Evolutionary conservation across 2,329 filamentous ascomycete species (phyloP).

Genomic region (Cladosporium sp.): DNA sequence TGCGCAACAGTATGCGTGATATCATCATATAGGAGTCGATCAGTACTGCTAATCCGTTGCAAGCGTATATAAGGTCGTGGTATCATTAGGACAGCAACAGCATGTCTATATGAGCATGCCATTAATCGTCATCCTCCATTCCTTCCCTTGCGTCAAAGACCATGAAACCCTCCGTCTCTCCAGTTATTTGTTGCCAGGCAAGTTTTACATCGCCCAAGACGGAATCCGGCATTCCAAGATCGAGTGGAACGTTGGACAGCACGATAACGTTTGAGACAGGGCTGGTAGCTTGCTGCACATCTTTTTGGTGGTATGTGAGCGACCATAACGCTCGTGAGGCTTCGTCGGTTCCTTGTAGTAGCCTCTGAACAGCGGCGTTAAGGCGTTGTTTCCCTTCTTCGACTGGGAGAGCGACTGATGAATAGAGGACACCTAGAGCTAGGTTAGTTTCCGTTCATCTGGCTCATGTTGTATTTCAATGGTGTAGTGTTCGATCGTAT

Average conservation of each 20-base stretch:
- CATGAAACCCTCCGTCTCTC: constrained; percentile 61
- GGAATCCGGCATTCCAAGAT: constrained; percentile 70
- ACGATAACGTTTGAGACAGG: constrained; percentile 33
- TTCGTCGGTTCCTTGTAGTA: constrained; percentile 39
- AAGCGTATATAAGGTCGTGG: neutral
- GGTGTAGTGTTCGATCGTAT: constrained; percentile 51
- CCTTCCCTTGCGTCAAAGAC: constrained; percentile 71
- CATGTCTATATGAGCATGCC: neutral
- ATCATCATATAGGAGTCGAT: neutral
- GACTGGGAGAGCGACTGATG: constrained; percentile 41
- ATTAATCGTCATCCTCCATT: constrained; percentile 53
- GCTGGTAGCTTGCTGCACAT: constrained; percentile 20
- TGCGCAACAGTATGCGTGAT: neutral
- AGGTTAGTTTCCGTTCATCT: constrained; percentile 27
- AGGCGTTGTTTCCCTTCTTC: constrained; percentile 34
- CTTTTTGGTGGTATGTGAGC: constrained; percentile 48
- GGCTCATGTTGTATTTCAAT: neutral
- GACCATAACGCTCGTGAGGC: constrained; percentile 45
- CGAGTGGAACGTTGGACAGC: constrained; percentile 53
- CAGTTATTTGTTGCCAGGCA: constrained; percentile 65
- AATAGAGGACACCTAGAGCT: constrained; percentile 55
- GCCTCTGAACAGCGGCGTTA: constrained; percentile 37
- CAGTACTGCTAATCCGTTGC: neutral
- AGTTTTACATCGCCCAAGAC: constrained; percentile 62
- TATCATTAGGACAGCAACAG: neutral